Percentiles rank a stretch among this genome's conserved stretches.
Conservation (phyloP, 106 monocot genomes). For the Dendrobium huoshanense region DNA sequence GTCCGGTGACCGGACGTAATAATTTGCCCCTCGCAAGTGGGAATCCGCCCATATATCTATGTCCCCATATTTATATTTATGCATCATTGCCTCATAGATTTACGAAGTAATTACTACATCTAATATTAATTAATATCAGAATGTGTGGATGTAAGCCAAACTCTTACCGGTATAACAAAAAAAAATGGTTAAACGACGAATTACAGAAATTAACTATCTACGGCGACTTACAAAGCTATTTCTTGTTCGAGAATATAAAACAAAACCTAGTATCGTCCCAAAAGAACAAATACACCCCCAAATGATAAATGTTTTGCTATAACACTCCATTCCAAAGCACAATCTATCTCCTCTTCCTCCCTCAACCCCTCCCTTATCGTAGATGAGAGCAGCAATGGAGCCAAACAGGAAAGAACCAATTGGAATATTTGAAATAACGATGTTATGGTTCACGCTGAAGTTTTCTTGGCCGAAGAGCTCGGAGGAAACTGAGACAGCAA, state of each 20-base stretch:
- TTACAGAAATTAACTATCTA: no score
- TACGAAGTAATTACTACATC: no score
- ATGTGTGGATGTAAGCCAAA: no score
- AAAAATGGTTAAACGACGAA: no score
- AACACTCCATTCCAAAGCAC: conserved; percentile 7
- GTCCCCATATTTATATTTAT: no score
- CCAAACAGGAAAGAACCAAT: conserved; percentile 24
- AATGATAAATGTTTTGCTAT: conserved; percentile 5
- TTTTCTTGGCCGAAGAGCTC: conserved; percentile 18
- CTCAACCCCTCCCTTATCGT: background rate
- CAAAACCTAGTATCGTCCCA: conserved; percentile 9
- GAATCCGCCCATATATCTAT: no score
- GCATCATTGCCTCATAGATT: no score
- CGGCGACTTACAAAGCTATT: background rate
- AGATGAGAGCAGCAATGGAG: conserved; percentile 14
- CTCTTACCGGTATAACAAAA: no score
- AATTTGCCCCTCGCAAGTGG: no score
- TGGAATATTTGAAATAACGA: conserved; percentile 21
- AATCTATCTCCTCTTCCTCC: background rate
- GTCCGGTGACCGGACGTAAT: no score
- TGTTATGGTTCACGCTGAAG: conserved; percentile 25
- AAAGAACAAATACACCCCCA: conserved; percentile 17
- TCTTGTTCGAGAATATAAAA: conserved; percentile 1
- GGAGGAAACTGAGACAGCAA: conserved; percentile 19
- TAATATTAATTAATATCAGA: no score